Evolutionary conservation across 352 stramenopile species (phyloP).

Genomic region (Phytophthora constricta): DNA sequence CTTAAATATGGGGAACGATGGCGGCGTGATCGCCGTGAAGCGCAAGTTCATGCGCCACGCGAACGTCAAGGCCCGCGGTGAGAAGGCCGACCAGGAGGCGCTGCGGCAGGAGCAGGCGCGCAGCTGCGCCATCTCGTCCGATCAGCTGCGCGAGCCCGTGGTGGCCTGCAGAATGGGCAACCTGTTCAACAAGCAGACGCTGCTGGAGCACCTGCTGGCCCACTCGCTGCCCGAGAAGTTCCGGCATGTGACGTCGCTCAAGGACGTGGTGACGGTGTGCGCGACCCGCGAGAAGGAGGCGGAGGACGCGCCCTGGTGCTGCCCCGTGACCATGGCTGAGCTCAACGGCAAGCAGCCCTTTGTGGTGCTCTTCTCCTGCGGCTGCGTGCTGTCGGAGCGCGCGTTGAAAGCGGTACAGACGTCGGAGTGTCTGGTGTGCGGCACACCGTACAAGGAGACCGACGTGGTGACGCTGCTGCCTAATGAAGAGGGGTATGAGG

Average conservation of each 20-base stretch:
- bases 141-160: slow-evolving; percentile 83
- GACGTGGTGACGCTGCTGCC: slow-evolving; percentile 70
- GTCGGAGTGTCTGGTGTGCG: slow-evolving; percentile 74
- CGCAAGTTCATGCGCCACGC: slow-evolving; percentile 93
- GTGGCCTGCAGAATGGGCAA: slow-evolving; percentile 91
- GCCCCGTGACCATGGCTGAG: slow-evolving; percentile 87
- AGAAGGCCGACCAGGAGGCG: slow-evolving; percentile 71
- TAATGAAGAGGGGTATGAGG: slow-evolving; percentile 63
- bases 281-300: slow-evolving; percentile 38
- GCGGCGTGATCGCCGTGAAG: slow-evolving; percentile 94
- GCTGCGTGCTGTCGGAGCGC: slow-evolving; percentile 90
- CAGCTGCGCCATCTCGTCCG: slow-evolving; percentile 85
- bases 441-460: slow-evolving; percentile 53
- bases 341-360: slow-evolving; percentile 92
- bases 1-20: slow-evolving; percentile 91
- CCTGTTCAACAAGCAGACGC: slow-evolving; percentile 93
- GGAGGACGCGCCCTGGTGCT: slow-evolving; percentile 41
- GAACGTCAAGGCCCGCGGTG: slow-evolving; percentile 72
- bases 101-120: slow-evolving; percentile 62
- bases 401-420: slow-evolving; percentile 85
- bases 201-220: slow-evolving; percentile 86
- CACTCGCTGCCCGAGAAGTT: slow-evolving; percentile 78
- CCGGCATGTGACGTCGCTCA: slow-evolving; percentile 84
- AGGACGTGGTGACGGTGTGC: slow-evolving; percentile 86
- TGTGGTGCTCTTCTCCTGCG: slow-evolving; percentile 78